A percentile compares a stretch with the other conserved stretches of the same genome.
These are phyloP conservation scores for Fagopyrum esculentum DNA, from an alignment of 148 eudicot genomes.

Conservation along the genomic window DNA sequence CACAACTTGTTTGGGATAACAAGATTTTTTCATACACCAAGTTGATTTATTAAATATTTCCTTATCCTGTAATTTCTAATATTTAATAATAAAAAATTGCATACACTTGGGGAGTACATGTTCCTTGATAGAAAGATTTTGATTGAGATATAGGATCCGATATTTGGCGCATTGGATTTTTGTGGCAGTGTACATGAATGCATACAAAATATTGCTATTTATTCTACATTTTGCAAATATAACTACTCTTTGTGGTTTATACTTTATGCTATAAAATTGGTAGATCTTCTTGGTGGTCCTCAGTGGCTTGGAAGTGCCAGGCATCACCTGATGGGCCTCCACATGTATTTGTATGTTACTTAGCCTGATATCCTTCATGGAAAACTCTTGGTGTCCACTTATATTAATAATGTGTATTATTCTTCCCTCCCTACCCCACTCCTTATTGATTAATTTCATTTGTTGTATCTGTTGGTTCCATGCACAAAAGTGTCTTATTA, in stretches of 20 bases:
- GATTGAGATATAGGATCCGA: neutral
- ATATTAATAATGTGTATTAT: neutral
- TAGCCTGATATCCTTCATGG: constrained; percentile 8
- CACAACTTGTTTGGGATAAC: constrained; percentile 31
- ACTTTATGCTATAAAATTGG: neutral
- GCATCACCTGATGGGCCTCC: constrained; percentile 12
- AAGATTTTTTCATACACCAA: neutral
- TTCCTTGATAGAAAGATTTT: neutral
- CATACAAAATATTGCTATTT: neutral
- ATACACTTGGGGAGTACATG: neutral
- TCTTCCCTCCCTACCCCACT: neutral
- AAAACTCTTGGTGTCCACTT: constrained; percentile 3
- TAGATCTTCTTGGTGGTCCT: constrained; percentile 10
- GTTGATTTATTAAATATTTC: neutral
- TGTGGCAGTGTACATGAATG: neutral
- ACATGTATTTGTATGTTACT: constrained; percentile 17
- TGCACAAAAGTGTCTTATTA: neutral
- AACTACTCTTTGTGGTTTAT: neutral
- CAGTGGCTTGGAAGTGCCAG: neutral
- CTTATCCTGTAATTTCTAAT: neutral
- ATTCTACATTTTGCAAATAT: neutral
- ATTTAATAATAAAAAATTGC: neutral
- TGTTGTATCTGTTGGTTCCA: neutral
- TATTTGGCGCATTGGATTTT: neutral
- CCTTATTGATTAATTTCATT: neutral